Evolutionary conservation across 768 basidiomycete species (phyloP), one percentile per base, ranked within the genome.

Genomic region (Cyclocybe cylindracea): DNA sequence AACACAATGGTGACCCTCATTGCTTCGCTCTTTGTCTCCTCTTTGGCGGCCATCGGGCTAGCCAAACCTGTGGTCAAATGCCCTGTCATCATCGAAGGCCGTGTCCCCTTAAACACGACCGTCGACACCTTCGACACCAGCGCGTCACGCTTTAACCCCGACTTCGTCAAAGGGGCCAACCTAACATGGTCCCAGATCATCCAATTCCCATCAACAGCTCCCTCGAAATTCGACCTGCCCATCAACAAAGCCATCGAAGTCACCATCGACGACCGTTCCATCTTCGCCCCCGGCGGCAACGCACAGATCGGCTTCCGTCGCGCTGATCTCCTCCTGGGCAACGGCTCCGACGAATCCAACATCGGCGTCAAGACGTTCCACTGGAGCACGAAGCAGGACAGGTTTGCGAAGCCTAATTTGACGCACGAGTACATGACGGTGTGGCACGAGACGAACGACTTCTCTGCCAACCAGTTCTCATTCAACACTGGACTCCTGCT

Each of bases 381-480:
- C 24, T 58, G 56, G 56, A 54, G 53, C 16, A 50, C 54, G 13
- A 29, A 50, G 18, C 51, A 58, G 29, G 56, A 58, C 49, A 52
- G 53, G 0, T 7, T 19, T 1, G 36, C 53, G 4, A 52, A 52
- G 6, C 37, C 54, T 11, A 58, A 58, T 24, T 58, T 58, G 33
- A 54, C 56, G 2, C 56, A 58, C 41, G 56, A 58, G 46, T 58
- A 58, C 31, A 24, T 54, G 56, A 52, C 56, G 14, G 56, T 45
- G 3, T 57, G 56, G 56, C 56, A 57, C 19, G 56, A 57, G 37
- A 57, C 56, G 7, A 53, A 52, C 8, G 56, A 57, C 46, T 57
- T 57, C 40, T 54, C 52, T 50, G 51, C 56, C 2, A 54, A 52
- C 2, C 48, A 58, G 16, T 50, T 58, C 16, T 54, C 56, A 4